Conservation (phyloP, 306 rosid genomes). For the Casuarina equisetifolia region DNA sequence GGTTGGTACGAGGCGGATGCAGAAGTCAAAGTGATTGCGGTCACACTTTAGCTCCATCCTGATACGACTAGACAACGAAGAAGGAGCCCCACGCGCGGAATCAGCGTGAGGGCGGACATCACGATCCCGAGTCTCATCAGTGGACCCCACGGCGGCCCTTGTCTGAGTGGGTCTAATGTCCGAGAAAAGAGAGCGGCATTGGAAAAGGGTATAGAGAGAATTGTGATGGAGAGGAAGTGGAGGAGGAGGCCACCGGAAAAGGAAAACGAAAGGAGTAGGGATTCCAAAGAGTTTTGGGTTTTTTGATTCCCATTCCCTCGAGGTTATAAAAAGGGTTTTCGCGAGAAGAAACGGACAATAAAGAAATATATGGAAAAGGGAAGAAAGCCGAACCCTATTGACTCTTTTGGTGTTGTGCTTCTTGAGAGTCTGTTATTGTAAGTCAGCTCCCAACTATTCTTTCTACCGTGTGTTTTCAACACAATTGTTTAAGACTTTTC, state of each 20-base stretch:
- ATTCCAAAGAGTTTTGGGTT: constrained; percentile 7
- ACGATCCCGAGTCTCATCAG: constrained; percentile 27
- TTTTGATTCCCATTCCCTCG: background rate
- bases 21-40: background rate
- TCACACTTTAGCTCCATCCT: background rate
- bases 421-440: constrained; percentile 13
- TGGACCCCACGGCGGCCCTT: constrained; percentile 32
- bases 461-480: background rate
- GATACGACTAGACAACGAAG: background rate
- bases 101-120: constrained; percentile 33
- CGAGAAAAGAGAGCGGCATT: background rate
- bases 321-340: background rate
- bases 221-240: constrained; percentile 20
- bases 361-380: background rate
- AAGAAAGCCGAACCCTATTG: constrained; percentile 21
- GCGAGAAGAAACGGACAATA: background rate
- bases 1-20: background rate
- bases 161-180: too few species aligned
- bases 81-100: constrained; percentile 26
- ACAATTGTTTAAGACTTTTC: background rate
- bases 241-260: constrained; percentile 4
- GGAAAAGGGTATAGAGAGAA: background rate
- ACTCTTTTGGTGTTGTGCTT: constrained; percentile 15
- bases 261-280: background rate
- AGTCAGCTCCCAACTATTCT: constrained; percentile 25